Percentiles rank a stretch among this genome's conserved stretches.
Conservation (phyloP, 768 basidiomycete genomes). For the Calocybe indica region DNA sequence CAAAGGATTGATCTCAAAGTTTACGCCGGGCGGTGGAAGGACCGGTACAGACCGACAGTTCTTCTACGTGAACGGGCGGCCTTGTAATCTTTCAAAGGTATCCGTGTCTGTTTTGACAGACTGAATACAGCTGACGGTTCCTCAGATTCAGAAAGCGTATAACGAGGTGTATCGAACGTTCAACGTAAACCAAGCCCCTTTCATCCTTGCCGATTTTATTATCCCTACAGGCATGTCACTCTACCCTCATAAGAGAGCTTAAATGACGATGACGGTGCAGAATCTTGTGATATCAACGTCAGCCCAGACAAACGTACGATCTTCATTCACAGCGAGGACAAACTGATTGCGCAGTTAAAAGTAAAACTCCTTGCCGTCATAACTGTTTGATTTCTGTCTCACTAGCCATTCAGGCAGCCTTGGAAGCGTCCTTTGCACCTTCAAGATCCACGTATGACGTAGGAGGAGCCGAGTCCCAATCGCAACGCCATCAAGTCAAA, state of each 20-base stretch:
- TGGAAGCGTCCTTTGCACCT: constrained; percentile 65
- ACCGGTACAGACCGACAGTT: constrained; percentile 83
- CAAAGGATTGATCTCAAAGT: constrained; percentile 80
- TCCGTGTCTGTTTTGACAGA: background rate
- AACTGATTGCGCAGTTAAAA: constrained; percentile 73
- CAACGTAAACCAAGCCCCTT: constrained; percentile 64
- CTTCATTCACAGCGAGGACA: constrained; percentile 81
- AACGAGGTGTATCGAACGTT: constrained; percentile 92
- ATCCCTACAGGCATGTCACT: constrained; percentile 64
- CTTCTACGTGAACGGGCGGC: constrained; percentile 89
- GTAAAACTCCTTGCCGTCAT: constrained; percentile 29
- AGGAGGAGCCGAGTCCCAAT: background rate
- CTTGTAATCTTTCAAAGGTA: constrained; percentile 76
- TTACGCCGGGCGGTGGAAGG: constrained; percentile 68
- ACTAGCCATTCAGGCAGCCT: constrained; percentile 39
- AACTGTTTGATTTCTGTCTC: too few relatives aligned
- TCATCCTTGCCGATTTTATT: constrained; percentile 78
- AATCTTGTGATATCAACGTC: constrained; percentile 87
- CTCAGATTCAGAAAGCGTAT: constrained; percentile 80
- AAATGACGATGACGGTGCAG: constrained; percentile 27
- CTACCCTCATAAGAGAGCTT: background rate
- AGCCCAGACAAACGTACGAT: constrained; percentile 97
- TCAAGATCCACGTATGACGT: constrained; percentile 72
- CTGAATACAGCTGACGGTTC: background rate
- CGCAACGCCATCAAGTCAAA: constrained; percentile 1